Evolutionary conservation across 164 flowering plant genomes (phyloP), one percentile per base, ranked within the genome.

Genomic region (Dillenia turbinata): DNA sequence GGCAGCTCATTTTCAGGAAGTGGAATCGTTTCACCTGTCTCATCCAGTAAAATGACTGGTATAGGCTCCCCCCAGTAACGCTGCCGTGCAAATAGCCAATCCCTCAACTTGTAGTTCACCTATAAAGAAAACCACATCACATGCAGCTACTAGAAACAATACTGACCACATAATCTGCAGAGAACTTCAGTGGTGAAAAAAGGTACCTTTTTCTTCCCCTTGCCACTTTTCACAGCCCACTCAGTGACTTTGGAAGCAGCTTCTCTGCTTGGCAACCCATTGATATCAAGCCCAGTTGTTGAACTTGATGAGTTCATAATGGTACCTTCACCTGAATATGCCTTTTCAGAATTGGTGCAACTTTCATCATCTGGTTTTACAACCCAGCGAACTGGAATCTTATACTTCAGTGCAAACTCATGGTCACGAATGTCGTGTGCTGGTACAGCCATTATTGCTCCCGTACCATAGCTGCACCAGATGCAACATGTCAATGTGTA

Each of bases 1-100:
- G 98, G 98, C 70, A 90, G 80, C 56, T 90, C 90, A 66, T 75
- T 75, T 75, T 94, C 97, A 59, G 76, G 85, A 71, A 90, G 70
- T 6, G 97, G 83, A 64, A 84, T 71, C 57, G 65, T 75, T 65
- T 87, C 92, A 66, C 79, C 79, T 55, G 78, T 76, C 45, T 78
- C 93, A 66, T 90, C 88, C 69, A 84, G 59, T 66, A 86, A 85
- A 58, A 87, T 66, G 47, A 94, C 89, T 6, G 97, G 98, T 56
- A 94, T 90, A 62, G 98, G 98, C 73, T 90, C 98, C 45, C 98
- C 98, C 98, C 96, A 94, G 47, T 94, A 94, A 49, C 97, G 92
- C 70, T 94, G 98, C 56, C 97, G 75, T 50, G 98, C 97, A 85
- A 94, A 94, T 58, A 94, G 95, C 98, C 98, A 94, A 69, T 94